Percentiles rank a stretch among this genome's conserved stretches.
Conservation (phyloP, 768 basidiomycete genomes). For the Neoboletus brunneissimus region DNA sequence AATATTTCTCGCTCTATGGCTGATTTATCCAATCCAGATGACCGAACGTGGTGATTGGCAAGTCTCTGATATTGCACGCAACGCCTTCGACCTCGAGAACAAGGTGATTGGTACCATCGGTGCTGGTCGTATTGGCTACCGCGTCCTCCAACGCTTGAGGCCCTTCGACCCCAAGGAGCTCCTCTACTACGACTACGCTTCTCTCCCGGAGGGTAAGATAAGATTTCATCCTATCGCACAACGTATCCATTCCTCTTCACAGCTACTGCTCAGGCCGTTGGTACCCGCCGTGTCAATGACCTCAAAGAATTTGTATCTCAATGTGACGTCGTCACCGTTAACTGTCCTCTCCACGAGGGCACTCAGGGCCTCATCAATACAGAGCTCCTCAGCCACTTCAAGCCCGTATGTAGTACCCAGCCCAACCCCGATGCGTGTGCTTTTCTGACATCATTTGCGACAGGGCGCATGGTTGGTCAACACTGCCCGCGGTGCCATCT, state of each 20-base stretch:
- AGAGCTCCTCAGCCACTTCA: slow-evolving; percentile 75
- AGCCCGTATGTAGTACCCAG: not conserved
- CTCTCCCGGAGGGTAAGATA: slow-evolving; percentile 54
- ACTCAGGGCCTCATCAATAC: slow-evolving; percentile 76
- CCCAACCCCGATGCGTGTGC: slow-evolving; percentile 43
- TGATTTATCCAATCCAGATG: slow-evolving; percentile 45
- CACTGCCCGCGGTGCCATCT: slow-evolving; percentile 88
- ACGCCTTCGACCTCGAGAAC: slow-evolving; percentile 82
- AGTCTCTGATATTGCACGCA: slow-evolving; percentile 76
- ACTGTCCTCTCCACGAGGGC: slow-evolving; percentile 81
- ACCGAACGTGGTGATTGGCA: slow-evolving; percentile 82
- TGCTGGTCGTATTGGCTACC: slow-evolving; percentile 77
- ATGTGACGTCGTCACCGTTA: slow-evolving; percentile 80
- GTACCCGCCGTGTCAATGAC: slow-evolving; percentile 70
- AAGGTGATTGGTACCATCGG: slow-evolving; percentile 93
- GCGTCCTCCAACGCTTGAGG: slow-evolving; percentile 74
- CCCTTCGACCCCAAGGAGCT: slow-evolving; percentile 89
- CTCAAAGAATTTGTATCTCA: slow-evolving; percentile 58
- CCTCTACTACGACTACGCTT: slow-evolving; percentile 80
- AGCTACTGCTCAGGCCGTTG: slow-evolving; percentile 65
- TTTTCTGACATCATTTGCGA: not conserved
- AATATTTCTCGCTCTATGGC: not conserved
- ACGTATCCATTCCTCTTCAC: not conserved
- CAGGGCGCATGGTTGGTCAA: slow-evolving; percentile 92
- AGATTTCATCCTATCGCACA: not conserved